Evolutionary conservation across 2,329 filamentous ascomycete species (phyloP), one percentile per base, ranked within the genome.

Genomic region (Fusarium dlaminii): DNA sequence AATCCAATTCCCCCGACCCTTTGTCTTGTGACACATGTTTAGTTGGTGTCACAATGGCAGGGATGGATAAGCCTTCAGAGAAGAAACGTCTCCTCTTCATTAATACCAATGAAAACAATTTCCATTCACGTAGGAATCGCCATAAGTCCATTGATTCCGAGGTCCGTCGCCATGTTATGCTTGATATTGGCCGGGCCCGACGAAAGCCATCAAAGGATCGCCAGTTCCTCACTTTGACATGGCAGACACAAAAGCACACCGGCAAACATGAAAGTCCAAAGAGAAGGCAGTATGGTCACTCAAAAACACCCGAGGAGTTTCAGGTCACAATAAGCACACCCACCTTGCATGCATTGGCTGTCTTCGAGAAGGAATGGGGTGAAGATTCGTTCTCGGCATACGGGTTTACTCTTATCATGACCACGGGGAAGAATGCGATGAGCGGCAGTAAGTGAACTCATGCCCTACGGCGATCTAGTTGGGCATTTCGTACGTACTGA

Each of bases 361-460:
- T 32, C 60, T 59, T 68, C 34, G 65, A 68, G 45, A 54, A n/a
- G 46, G 60, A 64, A 46, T 68, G 65, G 60, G 60, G 65, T 27
- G 65, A 68, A 34, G 65, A 65, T 42, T 58, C 32, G 18, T 68
- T 65, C 46, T 68, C 65, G 4, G 65, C 65, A 27, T 65, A 68
- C 52, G 65, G 65, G 15, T 68, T 68, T 14, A 48, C 60, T 34
- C 45, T 68, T 1, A 65, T 68, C 43, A 64, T 68, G 60, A 29
- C 40, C 27, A 36, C 51, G 3, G 65, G 60, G 39, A 58, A 43
- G 46, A 68, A 68, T 39, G 60, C 60, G 9, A 58, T 54, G 52
- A 30, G 39, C n/a, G 32, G 10, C 45, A 48, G 45, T 48, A 22
- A 30, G 45, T 48, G 14, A n/a, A n/a, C 7, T 12, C 10, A 30